A percentile compares a stretch with the other conserved stretches of the same genome.
These are phyloP conservation scores for Adansonia gregorii DNA, from an alignment of 441 rosid genomes.

Conservation along the genomic window DNA sequence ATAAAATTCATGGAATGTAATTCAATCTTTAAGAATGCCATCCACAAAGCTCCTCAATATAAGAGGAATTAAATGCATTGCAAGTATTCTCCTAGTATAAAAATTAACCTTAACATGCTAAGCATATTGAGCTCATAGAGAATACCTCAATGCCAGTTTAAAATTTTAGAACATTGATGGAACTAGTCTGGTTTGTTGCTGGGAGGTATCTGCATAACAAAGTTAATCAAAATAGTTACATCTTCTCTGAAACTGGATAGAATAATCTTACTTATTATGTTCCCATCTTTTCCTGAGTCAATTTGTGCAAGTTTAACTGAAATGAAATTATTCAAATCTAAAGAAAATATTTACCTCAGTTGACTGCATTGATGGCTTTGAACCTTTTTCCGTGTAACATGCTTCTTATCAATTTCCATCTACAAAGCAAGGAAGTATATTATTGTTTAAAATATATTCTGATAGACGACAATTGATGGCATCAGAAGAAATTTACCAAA, in stretches of 20 bases:
- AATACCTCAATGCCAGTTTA: neutral
- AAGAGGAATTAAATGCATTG: neutral
- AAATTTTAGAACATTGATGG: conserved; percentile 5
- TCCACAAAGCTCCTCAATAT: neutral
- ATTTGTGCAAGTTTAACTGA: neutral
- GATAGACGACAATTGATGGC: neutral
- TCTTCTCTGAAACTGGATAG: neutral
- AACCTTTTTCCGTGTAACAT: neutral
- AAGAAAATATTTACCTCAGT: neutral
- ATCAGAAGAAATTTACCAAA: neutral
- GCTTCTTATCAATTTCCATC: neutral
- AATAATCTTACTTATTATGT: neutral
- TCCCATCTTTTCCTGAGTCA: neutral
- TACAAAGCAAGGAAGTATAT: neutral
- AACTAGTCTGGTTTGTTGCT: neutral
- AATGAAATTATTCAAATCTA: neutral
- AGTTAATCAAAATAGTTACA: neutral
- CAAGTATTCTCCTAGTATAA: neutral
- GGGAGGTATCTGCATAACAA: neutral
- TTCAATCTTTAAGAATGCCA: neutral
- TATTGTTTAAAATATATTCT: neutral
- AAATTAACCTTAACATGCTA: neutral
- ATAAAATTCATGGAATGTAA: neutral
- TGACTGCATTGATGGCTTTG: neutral
- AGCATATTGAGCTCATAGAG: neutral